Base-by-base conservation (phyloP, 208 protist species). In the Trypanosomatidae sp. region DNA sequence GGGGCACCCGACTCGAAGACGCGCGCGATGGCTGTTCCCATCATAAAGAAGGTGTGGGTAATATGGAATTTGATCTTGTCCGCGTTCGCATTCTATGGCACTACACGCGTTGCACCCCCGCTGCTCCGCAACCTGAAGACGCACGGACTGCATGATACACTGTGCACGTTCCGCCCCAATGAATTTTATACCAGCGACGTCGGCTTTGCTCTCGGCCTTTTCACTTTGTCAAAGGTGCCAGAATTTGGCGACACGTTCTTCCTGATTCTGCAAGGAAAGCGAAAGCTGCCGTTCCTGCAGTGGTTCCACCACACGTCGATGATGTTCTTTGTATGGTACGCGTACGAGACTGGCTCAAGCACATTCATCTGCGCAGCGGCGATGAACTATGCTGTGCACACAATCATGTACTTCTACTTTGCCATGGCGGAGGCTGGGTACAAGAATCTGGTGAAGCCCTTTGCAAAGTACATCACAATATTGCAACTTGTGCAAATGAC, bases 321-420 rank as follows among this genome's bases (percentile, higher is more conserved):
- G 33, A 55, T 90, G 26, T 53, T 94, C n/a, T 96, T 85, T 52
- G 86, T 71, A 46, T 96, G 84, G 88, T 64, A 84, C 44, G 79
- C 78, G 1, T 89, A 83, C 47, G 49, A 60, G 47, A 51, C 43
- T 7, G 55, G 65, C 21, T 72, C 71, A 44, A 66, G 57, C 33
- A 63, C 64, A 38, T 63, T 85, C 19, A 48, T 85, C 35, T 88
- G 66, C 54, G 95, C 89, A 39, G 76, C 80, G 11, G 56, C 75
- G 4, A 80, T 96, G 71, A 97, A 97, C 60, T 89, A 92, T 64
- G 70, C 61, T 19, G 89, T 96, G n/a, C 94, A 96, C 67, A 69
- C 84, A 6, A 70, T 96, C 64, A 96, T 97, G 91, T 97, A 97
- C 67, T 73, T 76, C 5, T 97, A 96, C 68, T 97, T 96, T 56